These are phyloP conservation scores for Hamamelis virginiana DNA, from an alignment of 164 flowering plant genomes.

Conservation along the genomic window DNA sequence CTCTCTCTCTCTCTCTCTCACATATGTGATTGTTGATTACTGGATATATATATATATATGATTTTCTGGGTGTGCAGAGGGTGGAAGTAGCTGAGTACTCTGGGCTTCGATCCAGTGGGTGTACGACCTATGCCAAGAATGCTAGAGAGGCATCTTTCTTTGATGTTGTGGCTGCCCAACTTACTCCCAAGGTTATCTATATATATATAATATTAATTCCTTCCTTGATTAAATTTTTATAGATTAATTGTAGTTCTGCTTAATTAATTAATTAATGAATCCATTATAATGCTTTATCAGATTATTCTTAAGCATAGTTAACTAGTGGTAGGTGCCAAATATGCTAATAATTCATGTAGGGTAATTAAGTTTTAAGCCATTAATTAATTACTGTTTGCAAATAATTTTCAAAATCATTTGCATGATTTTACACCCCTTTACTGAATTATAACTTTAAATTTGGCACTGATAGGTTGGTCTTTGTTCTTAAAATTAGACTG, in stretches of 20 bases:
- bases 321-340: too few relatives aligned
- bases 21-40: too few relatives aligned
- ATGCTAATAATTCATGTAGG: too few relatives aligned
- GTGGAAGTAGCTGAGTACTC: conserved; percentile 69
- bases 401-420: too few relatives aligned
- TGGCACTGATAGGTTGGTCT: background rate
- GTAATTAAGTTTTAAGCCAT: too few relatives aligned
- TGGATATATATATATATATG: too few relatives aligned
- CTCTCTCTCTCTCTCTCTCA: conserved; percentile 9
- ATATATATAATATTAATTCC: too few relatives aligned
- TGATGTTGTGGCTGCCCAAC: conserved; percentile 72
- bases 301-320: background rate
- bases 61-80: conserved; percentile 43
- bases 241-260: background rate
- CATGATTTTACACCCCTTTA: too few relatives aligned
- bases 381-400: too few relatives aligned
- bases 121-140: conserved; percentile 48
- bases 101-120: conserved; percentile 61
- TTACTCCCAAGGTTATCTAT: conserved; percentile 58
- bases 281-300: background rate
- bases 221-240: too few relatives aligned
- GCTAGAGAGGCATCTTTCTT: conserved; percentile 63
- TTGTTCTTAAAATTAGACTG: conserved; percentile 27
- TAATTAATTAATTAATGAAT: background rate
- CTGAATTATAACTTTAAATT: too few relatives aligned